Evolutionary conservation across 2,329 filamentous ascomycete genomes (phyloP), one percentile per base, ranked within the genome.

Genomic region (Hawksworthiomyces lignivorus): DNA sequence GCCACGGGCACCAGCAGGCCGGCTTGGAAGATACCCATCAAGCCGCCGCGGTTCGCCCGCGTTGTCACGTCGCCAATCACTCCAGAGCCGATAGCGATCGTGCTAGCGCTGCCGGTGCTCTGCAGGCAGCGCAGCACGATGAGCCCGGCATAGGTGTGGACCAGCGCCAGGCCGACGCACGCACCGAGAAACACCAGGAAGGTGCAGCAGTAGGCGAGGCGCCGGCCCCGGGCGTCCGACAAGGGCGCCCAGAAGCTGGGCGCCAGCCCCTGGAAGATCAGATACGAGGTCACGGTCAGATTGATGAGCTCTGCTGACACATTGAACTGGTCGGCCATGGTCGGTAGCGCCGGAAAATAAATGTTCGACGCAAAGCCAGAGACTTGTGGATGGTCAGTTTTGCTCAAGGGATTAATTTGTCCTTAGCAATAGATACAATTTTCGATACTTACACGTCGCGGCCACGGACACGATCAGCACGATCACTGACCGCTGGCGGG

Each of bases 51-150:
- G 56, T 89, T 81, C 0, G 74, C 70, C 29, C 73, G 77, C 0
- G 81, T 78, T 0, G 79, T 72, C 7, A 88, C 70, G 51, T 90
- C 86, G 1, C 81, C 80, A 9, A 89, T 73, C 3, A 87, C 77
- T 2, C 78, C 84, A 44, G 74, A 81, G 0, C 76, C 78, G 1
- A 92, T 65, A 0, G 84, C 80, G n/a, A 87, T 68, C 0, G 82
- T 83, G 0, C 78, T 79, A 48, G 75, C 80, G 53, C 75, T 82
- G 0, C 82, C 80, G 0, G 70, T 67, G 27, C 75, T 78, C 52
- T 84, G 80, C 3, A 83, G 47, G 58, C 73, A 75, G 1, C 80
- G 70, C 6, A 84, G 59, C 2, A 82, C 64, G 20, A 84, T 52
- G 14, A 84, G 59, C 0, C 77, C 69, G 1, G 69, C 65, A 44